These are phyloP conservation scores for Limnomonas spitsbergensis DNA, from an alignment of 139 green algal species.

Conservation along the genomic window DNA sequence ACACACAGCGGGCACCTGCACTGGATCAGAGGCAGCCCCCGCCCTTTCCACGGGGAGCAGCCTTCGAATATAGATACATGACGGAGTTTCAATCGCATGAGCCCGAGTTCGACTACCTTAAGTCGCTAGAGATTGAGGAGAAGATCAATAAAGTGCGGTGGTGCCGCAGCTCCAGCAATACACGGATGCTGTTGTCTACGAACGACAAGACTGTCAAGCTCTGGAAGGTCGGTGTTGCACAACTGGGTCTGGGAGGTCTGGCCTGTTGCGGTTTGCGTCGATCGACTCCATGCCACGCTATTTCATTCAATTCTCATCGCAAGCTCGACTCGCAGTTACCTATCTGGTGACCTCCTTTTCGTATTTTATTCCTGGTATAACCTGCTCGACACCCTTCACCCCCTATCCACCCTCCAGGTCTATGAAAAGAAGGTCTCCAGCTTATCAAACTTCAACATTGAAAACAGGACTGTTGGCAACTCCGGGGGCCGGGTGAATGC, in stretches of 20 bases:
- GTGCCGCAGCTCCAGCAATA: slow-evolving; percentile 61
- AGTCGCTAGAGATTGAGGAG: slow-evolving; percentile 98
- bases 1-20: slow-evolving; percentile 34
- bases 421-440: slow-evolving; percentile 82
- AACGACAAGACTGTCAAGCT: slow-evolving; percentile 99
- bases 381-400: too few relatives aligned
- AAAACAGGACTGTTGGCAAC: slow-evolving; percentile 11
- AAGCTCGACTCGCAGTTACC: too few relatives aligned
- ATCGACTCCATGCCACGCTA: too few relatives aligned
- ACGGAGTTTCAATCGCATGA: slow-evolving; percentile 99
- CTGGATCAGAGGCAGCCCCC: slow-evolving; percentile 46
- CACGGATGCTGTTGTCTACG: slow-evolving; percentile 79
- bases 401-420: slow-evolving; percentile 49
- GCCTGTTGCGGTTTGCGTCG: too few relatives aligned
- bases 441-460: slow-evolving; percentile 84
- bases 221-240: slow-evolving; percentile 85
- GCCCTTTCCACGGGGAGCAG: slow-evolving; percentile 32
- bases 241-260: too few relatives aligned
- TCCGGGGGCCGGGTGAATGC: neutral
- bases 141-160: slow-evolving; percentile 99
- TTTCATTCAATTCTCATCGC: too few relatives aligned
- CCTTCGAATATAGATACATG: slow-evolving; percentile 91
- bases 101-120: slow-evolving; percentile 96
- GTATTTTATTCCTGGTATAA: too few relatives aligned
- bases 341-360: too few relatives aligned